phyloP scores from a whole-genome alignment of 768 basidiomycete species.

The Agaricus subrufescens region DNA sequence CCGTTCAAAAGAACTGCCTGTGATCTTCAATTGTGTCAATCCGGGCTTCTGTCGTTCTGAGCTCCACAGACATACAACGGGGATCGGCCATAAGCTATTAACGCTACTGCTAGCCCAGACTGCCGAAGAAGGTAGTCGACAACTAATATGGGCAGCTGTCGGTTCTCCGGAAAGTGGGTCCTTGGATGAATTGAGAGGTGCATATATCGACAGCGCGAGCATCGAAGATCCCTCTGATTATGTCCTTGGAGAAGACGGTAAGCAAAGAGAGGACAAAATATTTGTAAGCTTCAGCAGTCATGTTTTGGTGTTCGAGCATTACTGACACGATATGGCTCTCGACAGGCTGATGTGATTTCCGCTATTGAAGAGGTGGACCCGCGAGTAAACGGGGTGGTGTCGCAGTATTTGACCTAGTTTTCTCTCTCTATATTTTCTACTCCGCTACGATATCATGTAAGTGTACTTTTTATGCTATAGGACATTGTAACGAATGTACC shows the following conservation, averaged over 20 bases:
- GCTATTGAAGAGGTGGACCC: no score
- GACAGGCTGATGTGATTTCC: no score
- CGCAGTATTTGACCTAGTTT: no score
- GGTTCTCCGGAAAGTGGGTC: slow-evolving; percentile 12
- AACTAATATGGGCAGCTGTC: slow-evolving; percentile 28
- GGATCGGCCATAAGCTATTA: background rate
- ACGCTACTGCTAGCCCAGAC: slow-evolving; percentile 27
- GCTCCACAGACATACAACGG: slow-evolving; percentile 16
- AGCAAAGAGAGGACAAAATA: slow-evolving; percentile 20
- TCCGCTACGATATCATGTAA: no score
- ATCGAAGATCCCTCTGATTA: slow-evolving; percentile 26
- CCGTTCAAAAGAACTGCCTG: slow-evolving; percentile 20
- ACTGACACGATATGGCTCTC: no score
- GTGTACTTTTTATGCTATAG: no score
- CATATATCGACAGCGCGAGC: slow-evolving; percentile 20
- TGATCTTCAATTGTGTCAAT: slow-evolving; percentile 35
- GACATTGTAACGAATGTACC: no score
- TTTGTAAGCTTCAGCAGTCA: slow-evolving; percentile 8
- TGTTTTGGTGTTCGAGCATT: no score
- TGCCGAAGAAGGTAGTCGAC: slow-evolving; percentile 32
- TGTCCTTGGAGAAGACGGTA: slow-evolving; percentile 23
- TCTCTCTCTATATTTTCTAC: no score
- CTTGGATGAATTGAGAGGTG: slow-evolving; percentile 17
- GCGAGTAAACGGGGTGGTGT: no score
- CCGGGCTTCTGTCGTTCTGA: slow-evolving; percentile 40